Evolutionary conservation across 306 rosid species (phyloP), one percentile per base, ranked within the genome.

Genomic region (Ceratonia siliqua): DNA sequence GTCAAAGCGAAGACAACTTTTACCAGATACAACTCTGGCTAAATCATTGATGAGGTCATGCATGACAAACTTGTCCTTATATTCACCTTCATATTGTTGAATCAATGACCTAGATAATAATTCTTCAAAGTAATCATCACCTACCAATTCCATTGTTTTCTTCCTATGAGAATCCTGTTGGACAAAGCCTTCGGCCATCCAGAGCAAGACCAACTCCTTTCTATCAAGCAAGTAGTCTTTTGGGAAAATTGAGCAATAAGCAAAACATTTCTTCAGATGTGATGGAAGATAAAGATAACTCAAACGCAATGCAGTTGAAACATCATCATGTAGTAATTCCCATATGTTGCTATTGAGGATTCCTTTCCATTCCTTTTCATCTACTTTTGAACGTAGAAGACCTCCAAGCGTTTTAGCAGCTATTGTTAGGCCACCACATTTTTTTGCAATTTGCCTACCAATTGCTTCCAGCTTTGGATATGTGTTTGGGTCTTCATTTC

Each of bases 351-450:
- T 78, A 4, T 49, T 59, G 43, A 76, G 0, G 24, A 85, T 55
- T 35, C 64, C 49, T 17, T 45, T 72, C 89, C 89, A 85, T 17
- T 72, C 78, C 6, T 75, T 61, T 62, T 70, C 78, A 45, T 79
- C 81, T 6, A 8, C 32, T 32, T 68, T 79, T 21, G 82, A 76
- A 41, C 65, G 62, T 65, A 85, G 30, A 21, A 79, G 18, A 17
- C 75, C 73, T 38, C 84, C 89, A 4, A 85, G 27, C 49, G 82
- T 71, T 73, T 82, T 78, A 11, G 64, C 82, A 20, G 82, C 89
- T 57, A 79, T 5, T 15, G 89, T 86, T 62, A 85, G 62, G 7
- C 89, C 89, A 9, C 38, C 75, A n/a, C 89, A 82, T 73, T 58
- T 82, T 3, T 20, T 63, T 43, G 81, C 75, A 59, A 85, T 57